A percentile compares a stretch with the other conserved stretches of the same genome.
Evolutionary conservation across 1,284 basidiomycete genomes (phyloP).

Genomic region (Ustilago crameri): DNA sequence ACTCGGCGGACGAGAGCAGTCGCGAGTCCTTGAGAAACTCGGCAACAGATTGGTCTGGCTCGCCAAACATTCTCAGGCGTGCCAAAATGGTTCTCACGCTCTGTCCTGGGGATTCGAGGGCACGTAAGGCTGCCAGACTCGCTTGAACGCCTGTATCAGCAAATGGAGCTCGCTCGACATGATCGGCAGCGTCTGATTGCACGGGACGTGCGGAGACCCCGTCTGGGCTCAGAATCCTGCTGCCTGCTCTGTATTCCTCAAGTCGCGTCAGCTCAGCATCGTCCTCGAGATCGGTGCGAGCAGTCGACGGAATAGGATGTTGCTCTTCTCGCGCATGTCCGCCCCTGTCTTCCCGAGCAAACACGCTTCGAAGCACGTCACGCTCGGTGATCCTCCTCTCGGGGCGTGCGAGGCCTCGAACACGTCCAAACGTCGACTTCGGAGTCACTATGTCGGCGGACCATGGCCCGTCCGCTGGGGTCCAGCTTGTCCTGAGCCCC

Average conservation of each 20-base stretch:
- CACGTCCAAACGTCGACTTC: conserved; percentile 2
- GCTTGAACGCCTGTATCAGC: conserved; percentile 47
- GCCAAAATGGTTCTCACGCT: conserved; percentile 33
- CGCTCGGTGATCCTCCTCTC: background rate
- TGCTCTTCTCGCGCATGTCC: background rate
- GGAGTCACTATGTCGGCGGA: conserved; percentile 9
- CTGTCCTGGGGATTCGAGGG: conserved; percentile 39
- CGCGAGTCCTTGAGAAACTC: conserved; percentile 13
- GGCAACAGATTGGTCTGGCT: conserved; percentile 13
- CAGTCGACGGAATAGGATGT: background rate
- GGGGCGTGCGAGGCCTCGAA: conserved; percentile 3
- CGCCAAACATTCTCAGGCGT: conserved; percentile 37
- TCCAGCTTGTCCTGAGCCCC: conserved; percentile 20
- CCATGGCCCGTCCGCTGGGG: conserved; percentile 17
- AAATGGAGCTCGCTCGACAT: conserved; percentile 21
- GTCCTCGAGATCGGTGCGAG: background rate
- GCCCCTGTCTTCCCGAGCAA: conserved; percentile 8
- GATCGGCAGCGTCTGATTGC: background rate
- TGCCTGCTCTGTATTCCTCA: conserved; percentile 17
- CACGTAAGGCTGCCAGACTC: conserved; percentile 35
- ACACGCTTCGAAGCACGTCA: conserved; percentile 3
- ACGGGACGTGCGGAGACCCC: background rate
- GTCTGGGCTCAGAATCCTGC: background rate
- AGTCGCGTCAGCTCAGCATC: conserved; percentile 19
- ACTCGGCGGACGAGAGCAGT: conserved; percentile 3